Base-by-base conservation (phyloP, 75 land plant species). In the Picea glauca region DNA sequence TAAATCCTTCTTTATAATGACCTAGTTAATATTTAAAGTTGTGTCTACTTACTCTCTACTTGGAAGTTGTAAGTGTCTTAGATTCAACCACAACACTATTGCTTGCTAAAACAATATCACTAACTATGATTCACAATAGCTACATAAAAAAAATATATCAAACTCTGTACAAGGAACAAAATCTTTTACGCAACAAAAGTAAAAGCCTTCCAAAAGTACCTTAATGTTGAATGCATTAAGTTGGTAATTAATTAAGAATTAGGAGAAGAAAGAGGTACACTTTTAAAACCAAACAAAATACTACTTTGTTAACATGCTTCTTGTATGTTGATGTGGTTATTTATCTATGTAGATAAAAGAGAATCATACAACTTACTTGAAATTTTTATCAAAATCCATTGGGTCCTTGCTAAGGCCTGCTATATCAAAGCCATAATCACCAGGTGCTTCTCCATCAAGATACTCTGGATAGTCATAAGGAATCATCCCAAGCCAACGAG, bases 361-460 rank as follows among this genome's bases (percentile, higher is more conserved):
- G 64, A 50, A 72, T 33, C 62, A 18, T 3, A 46, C 31, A 13
- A 84, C 94, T 70, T 82, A 94, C 99, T 96, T 96, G 83, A 91
- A 96, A 72, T 87, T 91, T 65, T 86, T 94, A 20, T 87, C 59
- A 79, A 96, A 93, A 78, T 84, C 83, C 21, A 14, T 83, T 31
- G 87, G 86, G 75, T 94, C 93, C 67, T 87, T 84, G 80, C 89
- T 80, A 23, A 96, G 78, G 40, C 90, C 91, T 68, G 93, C 91
- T 80, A 94, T 75, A 85, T 96, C 99, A 82, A 96, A 96, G 30
- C 98, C 99, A 86, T 96, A 96, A 84, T 96, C 99, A 67, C 99
- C 99, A 59, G 98, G 98, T 12, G 88, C 78, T 75, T 94, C 92
- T 57, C 99, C 99, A 18, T 77, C 83, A 30, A 96, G 93, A 84